Percentiles rank a stretch among this genome's conserved stretches.
These are phyloP conservation scores for Sporisorium iseilematis-ciliati DNA, from an alignment of 1,284 basidiomycete species.

Conservation along the genomic window DNA sequence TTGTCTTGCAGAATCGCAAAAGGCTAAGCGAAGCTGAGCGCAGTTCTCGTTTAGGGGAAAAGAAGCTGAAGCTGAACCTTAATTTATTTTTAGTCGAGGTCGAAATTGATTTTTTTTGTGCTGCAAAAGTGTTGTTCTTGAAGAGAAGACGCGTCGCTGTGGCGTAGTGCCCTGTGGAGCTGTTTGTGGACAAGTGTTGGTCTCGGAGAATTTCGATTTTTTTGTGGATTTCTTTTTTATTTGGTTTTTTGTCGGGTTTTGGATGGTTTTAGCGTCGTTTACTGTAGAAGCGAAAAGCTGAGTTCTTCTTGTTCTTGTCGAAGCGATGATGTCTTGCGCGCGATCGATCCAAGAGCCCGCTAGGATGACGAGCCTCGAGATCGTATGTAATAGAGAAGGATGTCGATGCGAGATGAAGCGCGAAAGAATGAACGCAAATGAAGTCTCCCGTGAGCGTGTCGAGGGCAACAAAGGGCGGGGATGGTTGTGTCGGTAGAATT, in stretches of 20 bases:
- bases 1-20: not conserved
- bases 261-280: not conserved
- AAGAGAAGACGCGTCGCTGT: constrained; percentile 17
- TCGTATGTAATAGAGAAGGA: not conserved
- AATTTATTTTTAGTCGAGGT: not conserved
- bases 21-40: constrained; percentile 4
- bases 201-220: constrained; percentile 12
- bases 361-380: not conserved
- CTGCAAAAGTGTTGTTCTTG: constrained; percentile 30
- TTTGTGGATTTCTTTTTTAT: constrained; percentile 6
- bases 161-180: not conserved
- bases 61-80: constrained; percentile 31
- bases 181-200: constrained; percentile 19
- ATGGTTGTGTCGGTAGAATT: not conserved
- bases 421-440: not conserved
- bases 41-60: not conserved
- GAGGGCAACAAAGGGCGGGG: too few relatives aligned
- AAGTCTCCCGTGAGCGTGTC: too few relatives aligned
- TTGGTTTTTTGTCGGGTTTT: constrained; percentile 1
- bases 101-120: not conserved
- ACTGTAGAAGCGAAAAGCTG: not conserved
- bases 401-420: not conserved
- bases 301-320: constrained; percentile 4
- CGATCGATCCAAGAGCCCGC: not conserved
- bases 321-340: not conserved